Evolutionary conservation across 352 stramenopile species (phyloP), one percentile per base, ranked within the genome.

Genomic region (Phytopythium montanum): DNA sequence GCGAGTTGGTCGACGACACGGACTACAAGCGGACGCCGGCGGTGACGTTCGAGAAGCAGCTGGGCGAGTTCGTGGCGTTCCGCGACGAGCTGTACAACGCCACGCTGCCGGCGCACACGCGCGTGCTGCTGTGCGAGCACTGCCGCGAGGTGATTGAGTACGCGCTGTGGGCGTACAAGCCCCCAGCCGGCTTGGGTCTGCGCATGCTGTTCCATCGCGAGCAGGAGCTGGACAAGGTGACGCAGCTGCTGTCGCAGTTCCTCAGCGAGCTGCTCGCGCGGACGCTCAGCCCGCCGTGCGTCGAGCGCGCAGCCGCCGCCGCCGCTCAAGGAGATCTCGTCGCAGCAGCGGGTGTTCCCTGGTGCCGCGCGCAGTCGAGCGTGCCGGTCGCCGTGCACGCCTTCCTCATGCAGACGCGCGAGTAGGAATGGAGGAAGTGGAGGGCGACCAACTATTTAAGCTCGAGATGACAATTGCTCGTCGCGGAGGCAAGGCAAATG

Each of bases 71-170:
- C 46, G 45, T 23, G 7, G 33, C 57, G 26, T 34, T 75, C n/a
- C 64, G 68, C 1, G 53, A 55, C 7, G 58, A 64, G 23, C 52
- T 75, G 14, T 75, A 72, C 48, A 61, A 70, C 34, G 54, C 59
- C 16, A 46, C 68, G 46, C 65, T 64, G 61, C 52, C 50, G 28
- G 59, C 65, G 12, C 68, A 75, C 59, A 49, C 51, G n/a, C 44
- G 65, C 18, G 53, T 33, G 23, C 33, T 57, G 21, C 46, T 63
- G 44, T 75, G 68, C 53, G 55, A 68, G 25, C 72, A 68, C 54
- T 75, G 68, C 42, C 34, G 60, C 29, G 55, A 66, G 25, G 18
- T 72, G 29, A 61, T 75, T 12, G 54, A 72, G 25, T 61, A 70
- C 14, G 70, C 65, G 49, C 60, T 75, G 18, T 54, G 70, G 48